Evolutionary conservation across 2,329 filamentous ascomycete genomes (phyloP), one percentile per base, ranked within the genome.

Genomic region (Colletotrichum sp.): DNA sequence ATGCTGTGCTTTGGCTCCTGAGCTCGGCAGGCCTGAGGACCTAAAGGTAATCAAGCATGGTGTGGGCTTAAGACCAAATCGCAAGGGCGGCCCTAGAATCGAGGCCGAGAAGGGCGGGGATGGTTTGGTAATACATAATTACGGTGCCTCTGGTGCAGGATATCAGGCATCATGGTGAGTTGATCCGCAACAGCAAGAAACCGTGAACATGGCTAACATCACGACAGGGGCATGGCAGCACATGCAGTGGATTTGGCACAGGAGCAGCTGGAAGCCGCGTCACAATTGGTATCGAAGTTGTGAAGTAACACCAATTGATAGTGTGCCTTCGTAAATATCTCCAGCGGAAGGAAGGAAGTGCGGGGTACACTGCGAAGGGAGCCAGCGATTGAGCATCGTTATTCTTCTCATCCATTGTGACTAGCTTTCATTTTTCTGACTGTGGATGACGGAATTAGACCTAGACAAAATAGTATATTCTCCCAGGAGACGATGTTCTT

Each of bases 1-100:
- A 65, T 84, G 83, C 74, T 84, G 83, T 74, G 81, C 79, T 9
- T 71, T 85, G 52, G 81, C 79, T 4, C 84, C 84, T 1, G 83
- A 84, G 70, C 75, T 85, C 3, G 84, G 84, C 66, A 62, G 81
- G 82, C 7, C 69, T 3, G 82, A 83, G 59, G 82, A 83, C 62
- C 69, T 85, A 5, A 84, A 81, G 68, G 74, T 85, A 8, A 79
- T 85, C 26, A 80, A 79, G 28, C 81, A 84, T 68, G 82, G 80
- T 3, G 83, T 85, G 26, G 84, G 83, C 4, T 75, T 85, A 52
- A 78, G 84, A 66, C 84, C 81, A 6, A 75, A 74, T 13, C 69
- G 81, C 6, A 78, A 79, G 28, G 78, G 81, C 12, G 84, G 83
- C 8, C 78, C 82, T n/a, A 79, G 83, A 34, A 72, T 84, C 8